Evolutionary conservation across 768 basidiomycete genomes (phyloP).

Genomic region (Peribolospora kevripleyi): DNA sequence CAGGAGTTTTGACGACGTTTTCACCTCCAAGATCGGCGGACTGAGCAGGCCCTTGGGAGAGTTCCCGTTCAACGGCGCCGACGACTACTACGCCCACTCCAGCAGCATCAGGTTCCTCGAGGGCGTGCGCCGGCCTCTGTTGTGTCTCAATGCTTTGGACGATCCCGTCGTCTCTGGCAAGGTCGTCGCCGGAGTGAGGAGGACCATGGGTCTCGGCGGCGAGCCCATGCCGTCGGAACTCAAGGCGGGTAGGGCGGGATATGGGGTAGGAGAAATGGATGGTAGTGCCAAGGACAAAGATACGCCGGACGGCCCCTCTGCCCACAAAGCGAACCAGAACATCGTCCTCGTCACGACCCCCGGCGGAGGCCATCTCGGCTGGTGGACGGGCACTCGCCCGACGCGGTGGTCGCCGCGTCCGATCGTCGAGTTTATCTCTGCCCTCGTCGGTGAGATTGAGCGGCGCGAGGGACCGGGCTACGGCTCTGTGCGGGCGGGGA

Average conservation of each 20-base stretch:
- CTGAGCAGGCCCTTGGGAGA: not conserved
- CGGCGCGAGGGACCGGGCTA: no score
- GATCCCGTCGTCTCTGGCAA: slow-evolving; percentile 48
- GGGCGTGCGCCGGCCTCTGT: slow-evolving; percentile 43
- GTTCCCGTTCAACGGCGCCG: slow-evolving; percentile 13
- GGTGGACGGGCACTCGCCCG: slow-evolving; percentile 29
- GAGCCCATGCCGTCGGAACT: no score
- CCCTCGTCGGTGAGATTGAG: no score
- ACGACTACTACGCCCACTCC: slow-evolving; percentile 29
- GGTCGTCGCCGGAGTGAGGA: slow-evolving; percentile 12
- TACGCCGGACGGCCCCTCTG: not conserved
- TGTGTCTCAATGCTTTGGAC: slow-evolving; percentile 49
- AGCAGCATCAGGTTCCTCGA: slow-evolving; percentile 39
- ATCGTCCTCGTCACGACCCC: slow-evolving; percentile 38
- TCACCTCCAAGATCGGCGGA: slow-evolving; percentile 27
- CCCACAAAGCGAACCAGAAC: slow-evolving; percentile 16
- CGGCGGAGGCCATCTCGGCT: slow-evolving; percentile 56
- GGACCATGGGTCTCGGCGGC: no score
- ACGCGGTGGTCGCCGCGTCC: slow-evolving; percentile 11
- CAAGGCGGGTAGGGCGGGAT: no score
- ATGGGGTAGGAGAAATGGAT: no score
- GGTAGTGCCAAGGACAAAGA: no score
- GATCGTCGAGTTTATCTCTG: not conserved
- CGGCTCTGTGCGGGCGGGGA: no score
- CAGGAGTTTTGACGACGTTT: slow-evolving; percentile 27